phyloP scores from a whole-genome alignment of 1,284 basidiomycete genomes.

The Butyriboletus regius region DNA sequence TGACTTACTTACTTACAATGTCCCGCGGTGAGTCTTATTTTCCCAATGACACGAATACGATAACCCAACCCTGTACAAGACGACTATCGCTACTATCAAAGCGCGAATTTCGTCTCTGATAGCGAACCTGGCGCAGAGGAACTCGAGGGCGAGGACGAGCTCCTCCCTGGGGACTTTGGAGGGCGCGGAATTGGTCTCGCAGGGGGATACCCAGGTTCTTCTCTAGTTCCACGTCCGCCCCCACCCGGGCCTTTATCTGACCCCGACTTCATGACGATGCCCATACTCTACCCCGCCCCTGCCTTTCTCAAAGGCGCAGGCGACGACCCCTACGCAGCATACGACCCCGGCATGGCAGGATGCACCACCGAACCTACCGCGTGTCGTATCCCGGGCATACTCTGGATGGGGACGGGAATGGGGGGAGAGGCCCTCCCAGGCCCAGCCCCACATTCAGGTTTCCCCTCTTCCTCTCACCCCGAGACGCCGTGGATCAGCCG shows the following conservation, averaged over 20 bases:
- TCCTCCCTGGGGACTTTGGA: constrained; percentile 7
- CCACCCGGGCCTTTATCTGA: not conserved
- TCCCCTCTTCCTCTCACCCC: too few relatives aligned
- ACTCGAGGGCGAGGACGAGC: not conserved
- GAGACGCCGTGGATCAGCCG: not conserved
- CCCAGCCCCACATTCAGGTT: too few relatives aligned
- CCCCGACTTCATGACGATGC: not conserved
- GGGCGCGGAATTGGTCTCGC: constrained; percentile 3
- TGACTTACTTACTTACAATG: not conserved
- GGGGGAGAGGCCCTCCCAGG: too few relatives aligned
- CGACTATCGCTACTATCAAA: constrained; percentile 1
- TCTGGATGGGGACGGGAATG: not conserved
- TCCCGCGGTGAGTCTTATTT: constrained; percentile 8
- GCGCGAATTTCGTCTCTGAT: constrained; percentile 9
- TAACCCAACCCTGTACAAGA: not conserved
- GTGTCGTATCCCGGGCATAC: constrained; percentile 15
- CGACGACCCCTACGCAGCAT: constrained; percentile 15
- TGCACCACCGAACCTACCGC: not conserved
- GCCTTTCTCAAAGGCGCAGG: too few relatives aligned
- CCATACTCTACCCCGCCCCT: not conserved
- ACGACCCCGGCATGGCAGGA: constrained; percentile 25
- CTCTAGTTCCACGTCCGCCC: not conserved
- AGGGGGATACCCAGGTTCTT: not conserved
- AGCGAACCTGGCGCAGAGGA: not conserved
- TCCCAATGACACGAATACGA: too few relatives aligned